Conservation (phyloP, 1,139 yeast species). For the Hyphopichia pseudoburtonii region DNA sequence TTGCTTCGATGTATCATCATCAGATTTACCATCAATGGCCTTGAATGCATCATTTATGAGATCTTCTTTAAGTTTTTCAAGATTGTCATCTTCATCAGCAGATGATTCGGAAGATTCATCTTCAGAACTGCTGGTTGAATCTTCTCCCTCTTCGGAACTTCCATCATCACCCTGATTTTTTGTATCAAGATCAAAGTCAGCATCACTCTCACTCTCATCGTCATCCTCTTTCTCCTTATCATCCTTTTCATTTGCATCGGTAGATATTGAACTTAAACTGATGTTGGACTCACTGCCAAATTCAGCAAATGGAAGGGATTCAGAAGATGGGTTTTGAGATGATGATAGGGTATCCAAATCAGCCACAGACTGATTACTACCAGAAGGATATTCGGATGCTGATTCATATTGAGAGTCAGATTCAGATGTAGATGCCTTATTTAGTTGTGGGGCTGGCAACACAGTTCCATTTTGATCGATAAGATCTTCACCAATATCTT, state of each 20-base stretch:
- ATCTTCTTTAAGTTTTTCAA: conserved; percentile 5
- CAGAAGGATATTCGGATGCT: conserved; percentile 27
- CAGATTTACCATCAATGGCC: conserved; percentile 19
- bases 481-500: conserved; percentile 23
- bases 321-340: conserved; percentile 4
- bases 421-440: conserved; percentile 10
- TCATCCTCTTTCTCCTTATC: conserved; percentile 10
- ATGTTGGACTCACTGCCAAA: conserved; percentile 8
- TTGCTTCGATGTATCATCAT: conserved; percentile 16
- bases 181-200: conserved; percentile 16
- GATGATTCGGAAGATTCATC: neutral
- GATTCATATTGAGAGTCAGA: conserved; percentile 28
- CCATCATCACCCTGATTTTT: conserved; percentile 14
- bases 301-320: conserved; percentile 8
- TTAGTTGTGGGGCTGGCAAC: neutral
- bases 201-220: conserved; percentile 2
- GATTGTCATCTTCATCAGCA: conserved; percentile 8
- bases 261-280: conserved; percentile 1
- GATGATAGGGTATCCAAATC: neutral
- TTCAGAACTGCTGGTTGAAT: neutral
- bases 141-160: conserved; percentile 10
- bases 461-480: neutral
- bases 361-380: neutral
- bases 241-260: conserved; percentile 19
- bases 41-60: conserved; percentile 9